Evolutionary conservation across 202 grass and related monocot species (phyloP), one percentile per base, ranked within the genome.

Genomic region (Cymbopogon flexuosus): DNA sequence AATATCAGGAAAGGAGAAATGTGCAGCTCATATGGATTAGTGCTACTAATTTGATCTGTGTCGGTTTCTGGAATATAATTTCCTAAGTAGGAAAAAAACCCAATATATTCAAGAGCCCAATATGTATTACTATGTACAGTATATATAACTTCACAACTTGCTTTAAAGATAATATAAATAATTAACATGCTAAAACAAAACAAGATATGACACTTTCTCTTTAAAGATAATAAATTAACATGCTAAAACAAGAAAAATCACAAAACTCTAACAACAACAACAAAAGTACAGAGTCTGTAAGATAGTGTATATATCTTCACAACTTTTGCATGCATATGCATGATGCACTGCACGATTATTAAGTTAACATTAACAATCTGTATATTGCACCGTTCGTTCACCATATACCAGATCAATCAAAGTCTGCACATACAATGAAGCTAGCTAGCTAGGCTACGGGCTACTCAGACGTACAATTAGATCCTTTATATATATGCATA

Each of bases 401-500:
- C 56, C 81, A 87, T 85, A 78, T 87, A 89, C 73, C 58, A 81
- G 29, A 85, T 43, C 1, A 27, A 31, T 67, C 7, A 11, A 80
- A 77, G 71, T 90, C 77, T 78, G 27, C 61, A 84, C 81, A 87
- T 84, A 90, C 76, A 86, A 90, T 83, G 83, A 89, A 89, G 63
- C 74, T 82, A 89, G 62, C 68, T 82, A 80, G 72, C 45, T 78
- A 79, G 66, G 60, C 21, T 73, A 75, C 11, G 2, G 47, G 45
- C 59, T 58, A 35, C 15, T 43, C 58, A 47, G 19, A 22, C n/a
- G 54, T 30, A 85, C 72, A 59, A 82, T 81, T 82, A 89, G 82
- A 78, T 77, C 68, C 68, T 67, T 72, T 41, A 30, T 30, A 66
- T 41, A 30, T 30, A 66, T 46, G 62, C 73, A 72, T 56, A 64